phyloP scores from a whole-genome alignment of 306 rosid genomes.

The Lathyrus oleraceus region DNA sequence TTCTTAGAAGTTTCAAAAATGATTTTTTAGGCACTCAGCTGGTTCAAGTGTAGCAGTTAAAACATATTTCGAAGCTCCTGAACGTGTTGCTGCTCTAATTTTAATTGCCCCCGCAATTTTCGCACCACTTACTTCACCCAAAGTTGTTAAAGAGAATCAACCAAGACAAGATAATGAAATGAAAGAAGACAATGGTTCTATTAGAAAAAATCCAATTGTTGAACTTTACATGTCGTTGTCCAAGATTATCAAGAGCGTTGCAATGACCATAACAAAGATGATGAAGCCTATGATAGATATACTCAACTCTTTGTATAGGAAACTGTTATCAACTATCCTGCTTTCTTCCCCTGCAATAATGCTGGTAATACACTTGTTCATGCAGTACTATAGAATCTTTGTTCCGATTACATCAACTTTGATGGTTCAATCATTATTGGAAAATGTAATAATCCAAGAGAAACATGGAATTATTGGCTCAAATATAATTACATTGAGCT shows the following conservation, averaged over 20 bases:
- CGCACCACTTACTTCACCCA: constrained; percentile 55
- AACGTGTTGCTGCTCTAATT: constrained; percentile 81
- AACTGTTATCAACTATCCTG: constrained; percentile 57
- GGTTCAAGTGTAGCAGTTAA: constrained; percentile 80
- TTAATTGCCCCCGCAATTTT: constrained; percentile 88
- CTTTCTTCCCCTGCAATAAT: constrained; percentile 61
- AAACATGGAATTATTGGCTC: constrained; percentile 14
- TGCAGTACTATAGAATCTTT: constrained; percentile 24
- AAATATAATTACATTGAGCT: constrained; percentile 17
- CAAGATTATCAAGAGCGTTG: constrained; percentile 46
- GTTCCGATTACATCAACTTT: constrained; percentile 17
- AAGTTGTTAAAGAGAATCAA: constrained; percentile 40
- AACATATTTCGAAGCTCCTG: constrained; percentile 87
- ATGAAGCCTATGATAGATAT: constrained; percentile 53
- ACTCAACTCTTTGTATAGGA: constrained; percentile 59
- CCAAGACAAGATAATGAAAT: constrained; percentile 42
- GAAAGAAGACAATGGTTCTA: constrained; percentile 44
- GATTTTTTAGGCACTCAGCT: constrained; percentile 82
- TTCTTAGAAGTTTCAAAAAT: constrained; percentile 34
- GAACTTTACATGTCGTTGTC: constrained; percentile 51
- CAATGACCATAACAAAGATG: constrained; percentile 47
- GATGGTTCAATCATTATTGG: constrained; percentile 20
- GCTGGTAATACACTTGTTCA: constrained; percentile 60
- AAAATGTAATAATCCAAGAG: constrained; percentile 9
- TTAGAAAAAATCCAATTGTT: constrained; percentile 45